phyloP scores from a whole-genome alignment of 352 stramenopile species.

The Globisporangium irregulare region DNA sequence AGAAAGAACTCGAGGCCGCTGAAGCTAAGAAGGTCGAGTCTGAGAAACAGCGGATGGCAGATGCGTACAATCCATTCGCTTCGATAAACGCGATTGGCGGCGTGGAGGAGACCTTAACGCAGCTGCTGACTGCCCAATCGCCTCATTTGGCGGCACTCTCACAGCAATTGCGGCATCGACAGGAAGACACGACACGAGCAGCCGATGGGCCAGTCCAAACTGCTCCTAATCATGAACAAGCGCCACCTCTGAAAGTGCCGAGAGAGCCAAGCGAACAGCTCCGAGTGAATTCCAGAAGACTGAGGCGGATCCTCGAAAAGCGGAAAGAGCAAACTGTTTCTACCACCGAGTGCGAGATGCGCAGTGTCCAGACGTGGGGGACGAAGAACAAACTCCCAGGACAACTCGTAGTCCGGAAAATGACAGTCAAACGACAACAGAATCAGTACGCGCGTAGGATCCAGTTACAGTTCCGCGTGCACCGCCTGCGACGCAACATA shows the following conservation, averaged over 20 bases:
- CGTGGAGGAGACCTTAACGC: slow-evolving; percentile 43
- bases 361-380: slow-evolving; percentile 20
- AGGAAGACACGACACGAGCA: slow-evolving; percentile 37
- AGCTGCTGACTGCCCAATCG: slow-evolving; percentile 28
- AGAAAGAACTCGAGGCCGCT: slow-evolving; percentile 31
- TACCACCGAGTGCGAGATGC: slow-evolving; percentile 31
- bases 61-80: slow-evolving; percentile 54
- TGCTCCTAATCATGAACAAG: not conserved
- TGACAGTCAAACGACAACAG: slow-evolving; percentile 35
- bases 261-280: slow-evolving; percentile 11
- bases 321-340: slow-evolving; percentile 27
- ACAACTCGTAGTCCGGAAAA: slow-evolving; percentile 42
- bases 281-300: slow-evolving; percentile 30
- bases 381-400: slow-evolving; percentile 46
- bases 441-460: slow-evolving; percentile 47
- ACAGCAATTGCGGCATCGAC: slow-evolving; percentile 46
- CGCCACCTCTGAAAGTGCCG: not conserved
- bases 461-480: slow-evolving; percentile 46
- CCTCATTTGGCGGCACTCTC: slow-evolving; percentile 24
- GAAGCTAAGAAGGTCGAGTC: slow-evolving; percentile 18
- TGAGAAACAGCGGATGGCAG: slow-evolving; percentile 20
- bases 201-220: not conserved
- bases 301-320: slow-evolving; percentile 36
- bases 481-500: slow-evolving; percentile 33
- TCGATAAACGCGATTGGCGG: slow-evolving; percentile 49